Evolutionary conservation across 176 grass and related monocot genomes (phyloP).

Genomic region (Carex myosuroides): DNA sequence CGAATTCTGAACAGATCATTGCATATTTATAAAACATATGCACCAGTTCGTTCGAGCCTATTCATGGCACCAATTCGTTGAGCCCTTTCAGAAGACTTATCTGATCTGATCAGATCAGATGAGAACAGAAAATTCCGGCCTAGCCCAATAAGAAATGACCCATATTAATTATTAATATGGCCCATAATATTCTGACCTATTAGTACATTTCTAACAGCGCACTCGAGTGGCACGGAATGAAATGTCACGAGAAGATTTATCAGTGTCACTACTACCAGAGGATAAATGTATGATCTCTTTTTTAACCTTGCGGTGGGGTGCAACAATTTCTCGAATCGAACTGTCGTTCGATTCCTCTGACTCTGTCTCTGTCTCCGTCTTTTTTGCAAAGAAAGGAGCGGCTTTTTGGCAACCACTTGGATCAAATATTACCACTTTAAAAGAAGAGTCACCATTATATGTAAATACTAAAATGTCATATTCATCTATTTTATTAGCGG

Average conservation of each 20-base stretch:
- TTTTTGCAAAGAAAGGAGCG: conserved; percentile 1
- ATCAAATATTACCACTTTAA: conserved; percentile 34
- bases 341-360: background rate
- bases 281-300: background rate
- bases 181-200: no score
- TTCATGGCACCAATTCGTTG: no score
- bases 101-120: no score
- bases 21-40: no score
- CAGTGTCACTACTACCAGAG: background rate
- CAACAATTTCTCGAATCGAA: background rate
- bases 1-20: no score
- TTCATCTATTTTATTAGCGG: conserved; percentile 23
- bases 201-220: no score
- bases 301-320: background rate
- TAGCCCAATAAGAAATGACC: no score
- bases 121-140: no score
- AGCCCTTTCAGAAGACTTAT: no score
- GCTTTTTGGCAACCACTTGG: conserved; percentile 36
- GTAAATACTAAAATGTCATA: conserved; percentile 44
- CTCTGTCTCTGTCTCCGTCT: background rate
- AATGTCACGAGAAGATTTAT: no score
- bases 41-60: no score
- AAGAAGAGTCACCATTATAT: conserved; percentile 19
- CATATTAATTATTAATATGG: no score
- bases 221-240: background rate